Evolutionary conservation across 2,329 filamentous ascomycete genomes (phyloP).

Genomic region (Amauroascus verrucosus): DNA sequence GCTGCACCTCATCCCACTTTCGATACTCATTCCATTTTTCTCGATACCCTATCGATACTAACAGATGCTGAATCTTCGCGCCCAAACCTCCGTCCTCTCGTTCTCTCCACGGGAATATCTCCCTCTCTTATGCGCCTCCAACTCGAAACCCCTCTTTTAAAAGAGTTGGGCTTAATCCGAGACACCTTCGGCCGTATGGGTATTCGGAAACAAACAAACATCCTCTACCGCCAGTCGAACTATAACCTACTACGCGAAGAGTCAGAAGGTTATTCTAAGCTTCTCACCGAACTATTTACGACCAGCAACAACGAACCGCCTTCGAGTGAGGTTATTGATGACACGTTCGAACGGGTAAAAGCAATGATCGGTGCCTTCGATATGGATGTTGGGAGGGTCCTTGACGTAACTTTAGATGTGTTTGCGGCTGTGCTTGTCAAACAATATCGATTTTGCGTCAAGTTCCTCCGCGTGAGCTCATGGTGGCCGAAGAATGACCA

Average conservation of each 20-base stretch:
- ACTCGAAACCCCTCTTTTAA: constrained; percentile 68
- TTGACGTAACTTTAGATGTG: constrained; percentile 90
- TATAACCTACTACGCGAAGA: constrained; percentile 94
- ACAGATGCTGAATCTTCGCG: constrained; percentile 58
- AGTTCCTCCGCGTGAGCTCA: constrained; percentile 78
- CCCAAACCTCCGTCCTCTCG: constrained; percentile 53
- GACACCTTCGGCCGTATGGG: constrained; percentile 74
- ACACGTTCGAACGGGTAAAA: constrained; percentile 85
- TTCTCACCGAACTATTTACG: constrained; percentile 90
- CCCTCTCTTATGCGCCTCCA: constrained; percentile 64
- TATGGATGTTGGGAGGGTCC: constrained; percentile 83
- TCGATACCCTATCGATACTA: constrained; percentile 72
- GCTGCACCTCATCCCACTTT: constrained; percentile 42
- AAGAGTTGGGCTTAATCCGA: constrained; percentile 67
- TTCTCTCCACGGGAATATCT: constrained; percentile 62
- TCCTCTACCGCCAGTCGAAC: constrained; percentile 90
- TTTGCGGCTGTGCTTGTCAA: constrained; percentile 90
- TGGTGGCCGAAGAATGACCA: constrained; percentile 79
- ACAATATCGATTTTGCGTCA: constrained; percentile 88
- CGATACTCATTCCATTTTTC: constrained; percentile 60
- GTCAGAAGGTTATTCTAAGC: constrained; percentile 91
- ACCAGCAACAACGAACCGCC: constrained; percentile 65
- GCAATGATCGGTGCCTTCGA: constrained; percentile 95
- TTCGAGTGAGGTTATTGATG: constrained; percentile 64
- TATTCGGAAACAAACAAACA: constrained; percentile 82